Conservation (phyloP, 2,329 filamentous ascomycete genomes). For the Neofusicoccum sp. region DNA sequence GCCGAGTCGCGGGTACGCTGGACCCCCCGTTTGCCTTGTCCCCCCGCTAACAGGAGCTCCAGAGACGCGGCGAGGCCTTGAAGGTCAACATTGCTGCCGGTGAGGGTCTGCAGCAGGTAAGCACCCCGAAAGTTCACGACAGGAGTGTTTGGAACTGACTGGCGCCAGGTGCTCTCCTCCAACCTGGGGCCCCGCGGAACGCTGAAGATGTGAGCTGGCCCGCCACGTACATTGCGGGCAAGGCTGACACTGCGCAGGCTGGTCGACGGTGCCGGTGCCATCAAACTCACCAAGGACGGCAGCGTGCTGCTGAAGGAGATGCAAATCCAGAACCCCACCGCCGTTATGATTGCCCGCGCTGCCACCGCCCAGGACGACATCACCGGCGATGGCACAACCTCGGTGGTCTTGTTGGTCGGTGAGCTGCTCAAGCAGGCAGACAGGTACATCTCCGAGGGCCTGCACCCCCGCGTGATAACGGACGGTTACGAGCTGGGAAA, state of each 20-base stretch:
- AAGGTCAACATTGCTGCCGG: constrained; percentile 95
- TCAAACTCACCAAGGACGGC: constrained; percentile 98
- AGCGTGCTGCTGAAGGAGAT: constrained; percentile 75
- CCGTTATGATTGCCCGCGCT: constrained; percentile 75
- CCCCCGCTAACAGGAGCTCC: constrained; percentile 45
- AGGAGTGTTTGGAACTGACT: constrained; percentile 42
- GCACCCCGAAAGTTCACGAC: constrained; percentile 35
- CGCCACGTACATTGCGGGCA: not conserved
- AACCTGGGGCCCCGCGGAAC: constrained; percentile 93
- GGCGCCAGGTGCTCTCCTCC: constrained; percentile 81
- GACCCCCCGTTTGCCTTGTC: constrained; percentile 20
- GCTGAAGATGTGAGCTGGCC: constrained; percentile 84
- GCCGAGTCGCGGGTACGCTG: constrained; percentile 86
- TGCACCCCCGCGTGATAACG: constrained; percentile 94
- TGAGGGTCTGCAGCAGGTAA: constrained; percentile 64
- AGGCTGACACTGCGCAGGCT: constrained; percentile 46
- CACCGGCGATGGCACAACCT: constrained; percentile 95
- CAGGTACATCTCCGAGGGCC: constrained; percentile 91
- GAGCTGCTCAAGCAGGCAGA: constrained; percentile 98
- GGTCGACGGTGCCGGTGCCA: constrained; percentile 66
- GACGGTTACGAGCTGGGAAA: constrained; percentile 98
- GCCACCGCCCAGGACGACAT: constrained; percentile 98
- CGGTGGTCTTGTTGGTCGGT: constrained; percentile 89
- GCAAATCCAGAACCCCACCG: constrained; percentile 98
- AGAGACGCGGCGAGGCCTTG: constrained; percentile 96